A percentile compares a stretch with the other conserved stretches of the same genome.
Conservation (phyloP, 176 grass and related monocot genomes). For the Echinochloa phyllopogon region DNA sequence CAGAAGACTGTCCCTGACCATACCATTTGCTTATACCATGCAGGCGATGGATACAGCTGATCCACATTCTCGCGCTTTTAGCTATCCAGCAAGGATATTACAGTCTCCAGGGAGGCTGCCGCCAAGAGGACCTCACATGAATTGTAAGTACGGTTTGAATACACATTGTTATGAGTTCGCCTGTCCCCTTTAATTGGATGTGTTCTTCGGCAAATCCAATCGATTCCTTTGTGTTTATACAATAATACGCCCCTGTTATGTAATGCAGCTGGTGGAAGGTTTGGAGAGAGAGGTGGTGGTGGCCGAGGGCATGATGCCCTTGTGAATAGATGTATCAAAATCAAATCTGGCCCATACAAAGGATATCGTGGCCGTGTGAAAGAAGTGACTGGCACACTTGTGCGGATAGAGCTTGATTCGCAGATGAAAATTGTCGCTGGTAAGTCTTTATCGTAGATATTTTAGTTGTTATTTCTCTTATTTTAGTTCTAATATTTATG, state of each 20-base stretch:
- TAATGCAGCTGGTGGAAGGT: slow-evolving; percentile 54
- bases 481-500: slow-evolving; percentile 38
- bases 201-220: not conserved
- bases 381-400: slow-evolving; percentile 65
- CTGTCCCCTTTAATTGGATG: not conserved
- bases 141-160: slow-evolving; percentile 53
- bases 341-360: slow-evolving; percentile 75
- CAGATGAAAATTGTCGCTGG: slow-evolving; percentile 80
- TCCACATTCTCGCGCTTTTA: slow-evolving; percentile 51
- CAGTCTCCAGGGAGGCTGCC: slow-evolving; percentile 62
- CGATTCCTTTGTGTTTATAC: not conserved
- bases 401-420: slow-evolving; percentile 83
- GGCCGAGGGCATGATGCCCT: slow-evolving; percentile 70
- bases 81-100: slow-evolving; percentile 54
- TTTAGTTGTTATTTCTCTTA: not conserved
- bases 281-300: slow-evolving; percentile 55
- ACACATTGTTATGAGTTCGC: not conserved
- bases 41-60: slow-evolving; percentile 58
- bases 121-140: slow-evolving; percentile 59
- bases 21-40: slow-evolving; percentile 2
- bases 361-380: slow-evolving; percentile 82
- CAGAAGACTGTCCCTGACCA: slow-evolving; percentile 13
- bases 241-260: slow-evolving; percentile 12
- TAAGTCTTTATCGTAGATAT: slow-evolving; percentile 31
- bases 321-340: slow-evolving; percentile 71